Evolutionary conservation across 805 yeast genomes (phyloP).

Genomic region (Cyberlindnera maclurae): DNA sequence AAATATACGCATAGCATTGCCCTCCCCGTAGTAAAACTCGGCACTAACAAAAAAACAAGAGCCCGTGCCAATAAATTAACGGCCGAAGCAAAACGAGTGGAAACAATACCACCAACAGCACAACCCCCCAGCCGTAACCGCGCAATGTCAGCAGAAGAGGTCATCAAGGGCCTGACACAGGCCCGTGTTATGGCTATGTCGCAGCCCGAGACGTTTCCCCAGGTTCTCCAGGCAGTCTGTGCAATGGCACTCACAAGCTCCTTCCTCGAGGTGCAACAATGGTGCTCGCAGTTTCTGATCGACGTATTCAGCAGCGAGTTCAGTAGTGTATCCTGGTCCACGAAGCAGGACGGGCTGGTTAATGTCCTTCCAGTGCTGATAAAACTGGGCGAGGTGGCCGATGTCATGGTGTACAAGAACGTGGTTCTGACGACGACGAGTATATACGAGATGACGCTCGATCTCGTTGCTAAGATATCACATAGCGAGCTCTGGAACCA

Average conservation of each 20-base stretch:
- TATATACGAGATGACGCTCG: constrained; percentile 41
- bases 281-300: constrained; percentile 20
- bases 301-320: constrained; percentile 16
- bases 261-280: constrained; percentile 18
- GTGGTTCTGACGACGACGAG: constrained; percentile 34
- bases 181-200: constrained; percentile 10
- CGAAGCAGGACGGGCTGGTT: constrained; percentile 15
- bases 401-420: constrained; percentile 28
- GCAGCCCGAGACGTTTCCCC: constrained; percentile 13
- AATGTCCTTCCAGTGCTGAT: constrained; percentile 11
- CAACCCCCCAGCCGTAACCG: neutral
- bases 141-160: constrained; percentile 8
- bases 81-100: neutral
- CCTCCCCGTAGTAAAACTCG: neutral
- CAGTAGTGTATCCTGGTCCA: constrained; percentile 4
- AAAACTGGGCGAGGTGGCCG: constrained; percentile 15
- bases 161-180: constrained; percentile 10
- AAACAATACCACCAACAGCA: neutral
- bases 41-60: neutral
- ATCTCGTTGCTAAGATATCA: constrained; percentile 35
- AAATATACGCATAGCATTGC: neutral
- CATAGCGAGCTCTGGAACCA: constrained; percentile 45
- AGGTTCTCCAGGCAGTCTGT: constrained; percentile 12
- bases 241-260: constrained; percentile 9
- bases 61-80: neutral